Evolutionary conservation across 1,284 basidiomycete species (phyloP).

Genomic region (Kalmanozyma brasiliensis): DNA sequence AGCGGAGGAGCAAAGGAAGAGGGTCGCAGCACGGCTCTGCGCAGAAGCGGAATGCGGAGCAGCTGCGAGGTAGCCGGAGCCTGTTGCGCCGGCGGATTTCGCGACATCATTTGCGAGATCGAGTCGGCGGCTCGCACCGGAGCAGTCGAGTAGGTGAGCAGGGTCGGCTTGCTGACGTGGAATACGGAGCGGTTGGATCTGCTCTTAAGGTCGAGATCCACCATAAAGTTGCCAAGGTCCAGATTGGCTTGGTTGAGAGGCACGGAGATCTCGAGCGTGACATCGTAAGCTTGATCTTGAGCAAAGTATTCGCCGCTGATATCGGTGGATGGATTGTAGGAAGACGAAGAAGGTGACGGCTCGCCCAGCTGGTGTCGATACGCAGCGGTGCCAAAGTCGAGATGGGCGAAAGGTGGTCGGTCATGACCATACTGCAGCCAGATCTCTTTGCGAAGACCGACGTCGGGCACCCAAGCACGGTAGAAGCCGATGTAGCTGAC

Average conservation of each 20-base stretch:
- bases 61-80: slow-evolving; percentile 46
- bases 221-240: slow-evolving; percentile 65
- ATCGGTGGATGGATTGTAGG: slow-evolving; percentile 23
- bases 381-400: slow-evolving; percentile 33
- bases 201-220: slow-evolving; percentile 51
- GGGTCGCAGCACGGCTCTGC: slow-evolving; percentile 46
- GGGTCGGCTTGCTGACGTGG: slow-evolving; percentile 46
- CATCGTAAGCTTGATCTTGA: slow-evolving; percentile 64
- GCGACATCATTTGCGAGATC: slow-evolving; percentile 45
- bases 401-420: slow-evolving; percentile 31
- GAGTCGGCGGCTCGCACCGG: slow-evolving; percentile 39
- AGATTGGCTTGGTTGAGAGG: slow-evolving; percentile 61
- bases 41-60: slow-evolving; percentile 54
- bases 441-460: slow-evolving; percentile 55
- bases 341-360: slow-evolving; percentile 30
- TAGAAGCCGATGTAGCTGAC: slow-evolving; percentile 65
- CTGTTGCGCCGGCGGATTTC: slow-evolving; percentile 27
- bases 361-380: slow-evolving; percentile 11
- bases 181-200: slow-evolving; percentile 28
- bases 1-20: slow-evolving; percentile 33
- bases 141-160: slow-evolving; percentile 39
- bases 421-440: slow-evolving; percentile 59
- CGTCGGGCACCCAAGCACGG: slow-evolving; percentile 64
- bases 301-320: slow-evolving; percentile 47
- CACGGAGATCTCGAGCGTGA: slow-evolving; percentile 62